These are phyloP conservation scores for Mycena pura DNA, from an alignment of 768 basidiomycete species.

Conservation along the genomic window DNA sequence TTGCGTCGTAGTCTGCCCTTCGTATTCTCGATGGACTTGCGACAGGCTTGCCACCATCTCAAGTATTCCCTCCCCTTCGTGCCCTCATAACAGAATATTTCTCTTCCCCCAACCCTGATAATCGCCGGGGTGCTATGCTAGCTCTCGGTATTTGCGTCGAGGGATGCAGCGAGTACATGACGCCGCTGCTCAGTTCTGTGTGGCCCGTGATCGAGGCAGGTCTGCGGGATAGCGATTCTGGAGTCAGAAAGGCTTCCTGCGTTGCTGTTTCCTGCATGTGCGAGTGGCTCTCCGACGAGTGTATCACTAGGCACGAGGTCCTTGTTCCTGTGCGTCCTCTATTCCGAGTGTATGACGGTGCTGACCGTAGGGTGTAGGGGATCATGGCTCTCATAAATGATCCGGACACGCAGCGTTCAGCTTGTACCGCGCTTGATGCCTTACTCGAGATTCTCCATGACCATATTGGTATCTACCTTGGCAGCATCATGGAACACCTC, in stretches of 20 bases:
- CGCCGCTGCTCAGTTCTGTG: slow-evolving; percentile 86
- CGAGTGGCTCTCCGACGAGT: slow-evolving; percentile 97
- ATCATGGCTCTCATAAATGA: slow-evolving; percentile 93
- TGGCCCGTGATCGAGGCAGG: slow-evolving; percentile 96
- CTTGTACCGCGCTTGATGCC: slow-evolving; percentile 97
- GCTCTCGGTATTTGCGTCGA: slow-evolving; percentile 96
- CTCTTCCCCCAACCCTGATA: slow-evolving; percentile 74
- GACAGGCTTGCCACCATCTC: slow-evolving; percentile 89
- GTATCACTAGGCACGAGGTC: slow-evolving; percentile 77
- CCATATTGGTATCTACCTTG: slow-evolving; percentile 89
- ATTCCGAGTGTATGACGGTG: background rate
- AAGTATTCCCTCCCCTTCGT: slow-evolving; percentile 94
- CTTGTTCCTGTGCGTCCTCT: slow-evolving; percentile 78
- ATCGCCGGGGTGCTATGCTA: slow-evolving; percentile 92
- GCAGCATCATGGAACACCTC: slow-evolving; percentile 93
- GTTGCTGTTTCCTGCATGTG: slow-evolving; percentile 94
- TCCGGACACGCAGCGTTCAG: slow-evolving; percentile 83
- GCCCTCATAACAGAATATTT: slow-evolving; percentile 85
- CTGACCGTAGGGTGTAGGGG: slow-evolving; percentile 50
- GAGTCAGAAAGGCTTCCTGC: slow-evolving; percentile 95
- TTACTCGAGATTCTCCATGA: slow-evolving; percentile 94
- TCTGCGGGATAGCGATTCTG: slow-evolving; percentile 80
- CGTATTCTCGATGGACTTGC: slow-evolving; percentile 94
- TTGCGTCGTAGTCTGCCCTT: slow-evolving; percentile 75
- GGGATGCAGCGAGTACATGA: slow-evolving; percentile 98